Conservation (phyloP, 495 filamentous ascomycete species). For the Penicillium turbatum region DNA sequence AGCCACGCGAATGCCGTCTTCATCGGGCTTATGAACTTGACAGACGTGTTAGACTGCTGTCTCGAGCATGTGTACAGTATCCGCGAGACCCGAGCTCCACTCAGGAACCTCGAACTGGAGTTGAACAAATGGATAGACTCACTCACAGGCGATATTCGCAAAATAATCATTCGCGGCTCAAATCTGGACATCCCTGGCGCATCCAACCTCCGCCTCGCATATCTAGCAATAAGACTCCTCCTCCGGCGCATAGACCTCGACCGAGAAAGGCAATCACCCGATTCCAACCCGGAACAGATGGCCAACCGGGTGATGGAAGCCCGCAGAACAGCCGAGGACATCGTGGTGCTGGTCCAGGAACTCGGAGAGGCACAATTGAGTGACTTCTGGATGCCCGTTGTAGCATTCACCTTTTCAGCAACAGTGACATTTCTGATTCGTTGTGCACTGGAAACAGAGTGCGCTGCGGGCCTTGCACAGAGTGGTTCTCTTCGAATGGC, state of each 20-base stretch:
- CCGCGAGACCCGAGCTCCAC: constrained; percentile 4
- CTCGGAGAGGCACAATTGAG: constrained; percentile 20
- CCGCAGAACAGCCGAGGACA: constrained; percentile 31
- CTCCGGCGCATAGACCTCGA: constrained; percentile 25
- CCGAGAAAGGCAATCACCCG: neutral
- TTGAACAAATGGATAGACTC: constrained; percentile 22
- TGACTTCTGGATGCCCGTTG: constrained; percentile 36
- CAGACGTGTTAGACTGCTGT: constrained; percentile 31
- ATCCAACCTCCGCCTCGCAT: constrained; percentile 33
- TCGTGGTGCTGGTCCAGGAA: constrained; percentile 33
- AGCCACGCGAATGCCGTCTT: constrained; percentile 18
- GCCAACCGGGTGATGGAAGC: constrained; percentile 9
- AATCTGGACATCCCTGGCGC: constrained; percentile 17
- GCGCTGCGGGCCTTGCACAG: neutral
- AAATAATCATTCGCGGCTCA: constrained; percentile 14
- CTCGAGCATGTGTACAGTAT: constrained; percentile 32
- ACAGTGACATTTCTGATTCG: constrained; percentile 33
- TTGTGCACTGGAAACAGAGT: constrained; percentile 17
- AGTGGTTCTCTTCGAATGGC: constrained; percentile 17
- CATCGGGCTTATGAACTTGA: constrained; percentile 33
- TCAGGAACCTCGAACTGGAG: constrained; percentile 17
- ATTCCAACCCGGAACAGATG: neutral
- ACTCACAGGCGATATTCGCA: constrained; percentile 20
- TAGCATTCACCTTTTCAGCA: constrained; percentile 28
- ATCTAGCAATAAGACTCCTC: constrained; percentile 26